These are phyloP conservation scores for Monosporascus ibericus DNA, from an alignment of 2,329 filamentous ascomycete genomes.

Conservation along the genomic window DNA sequence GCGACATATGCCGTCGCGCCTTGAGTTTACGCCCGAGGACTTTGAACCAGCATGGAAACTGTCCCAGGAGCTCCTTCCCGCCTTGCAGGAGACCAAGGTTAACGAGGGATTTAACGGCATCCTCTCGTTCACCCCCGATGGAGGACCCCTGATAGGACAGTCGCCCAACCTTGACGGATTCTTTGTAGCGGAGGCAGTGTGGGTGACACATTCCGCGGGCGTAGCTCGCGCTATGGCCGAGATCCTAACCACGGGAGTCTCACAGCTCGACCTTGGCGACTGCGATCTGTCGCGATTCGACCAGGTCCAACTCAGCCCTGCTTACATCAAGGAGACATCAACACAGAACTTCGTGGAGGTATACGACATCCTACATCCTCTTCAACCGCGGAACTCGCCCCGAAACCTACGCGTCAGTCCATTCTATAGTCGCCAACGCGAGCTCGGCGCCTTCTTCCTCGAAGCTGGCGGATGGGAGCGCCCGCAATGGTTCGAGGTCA, in stretches of 20 bases:
- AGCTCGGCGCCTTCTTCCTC: slow-evolving; percentile 53
- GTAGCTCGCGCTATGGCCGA: slow-evolving; percentile 56
- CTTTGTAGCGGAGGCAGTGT: slow-evolving; percentile 59
- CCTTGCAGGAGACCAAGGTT: slow-evolving; percentile 42
- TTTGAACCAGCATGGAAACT: slow-evolving; percentile 56
- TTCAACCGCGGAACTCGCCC: slow-evolving; percentile 50
- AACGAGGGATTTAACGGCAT: slow-evolving; percentile 59
- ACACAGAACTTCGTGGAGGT: slow-evolving; percentile 58
- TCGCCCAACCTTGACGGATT: slow-evolving; percentile 54
- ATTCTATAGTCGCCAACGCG: slow-evolving; percentile 47
- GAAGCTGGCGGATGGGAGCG: slow-evolving; percentile 57
- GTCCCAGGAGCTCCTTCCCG: slow-evolving; percentile 47
- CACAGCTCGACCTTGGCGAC: slow-evolving; percentile 50
- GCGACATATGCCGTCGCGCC: slow-evolving; percentile 57
- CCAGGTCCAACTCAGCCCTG: slow-evolving; percentile 48
- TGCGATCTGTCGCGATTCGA: slow-evolving; percentile 58
- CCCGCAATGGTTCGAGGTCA: slow-evolving; percentile 56
- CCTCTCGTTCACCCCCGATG: slow-evolving; percentile 61
- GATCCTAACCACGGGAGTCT: slow-evolving; percentile 48
- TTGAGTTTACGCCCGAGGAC: slow-evolving; percentile 53
- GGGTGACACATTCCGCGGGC: slow-evolving; percentile 61
- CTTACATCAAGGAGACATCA: slow-evolving; percentile 53
- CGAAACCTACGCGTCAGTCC: slow-evolving; percentile 54
- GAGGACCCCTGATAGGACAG: slow-evolving; percentile 53
- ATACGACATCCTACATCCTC: slow-evolving; percentile 58